These are phyloP conservation scores for Yamagishiella unicocca DNA, from an alignment of 139 green algal genomes.

Conservation along the genomic window DNA sequence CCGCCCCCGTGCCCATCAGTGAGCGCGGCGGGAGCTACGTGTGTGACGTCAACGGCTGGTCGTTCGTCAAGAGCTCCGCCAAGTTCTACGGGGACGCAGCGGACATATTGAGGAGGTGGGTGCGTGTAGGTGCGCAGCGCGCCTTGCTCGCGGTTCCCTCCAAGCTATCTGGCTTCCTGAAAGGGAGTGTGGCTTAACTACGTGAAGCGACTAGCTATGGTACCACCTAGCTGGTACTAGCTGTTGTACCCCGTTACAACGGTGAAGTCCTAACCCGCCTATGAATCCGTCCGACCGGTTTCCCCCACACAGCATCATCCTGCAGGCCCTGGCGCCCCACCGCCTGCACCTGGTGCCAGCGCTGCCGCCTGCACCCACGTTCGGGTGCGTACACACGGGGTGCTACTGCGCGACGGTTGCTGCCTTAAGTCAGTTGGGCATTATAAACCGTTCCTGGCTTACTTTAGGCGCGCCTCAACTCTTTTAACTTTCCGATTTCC, in stretches of 20 bases:
- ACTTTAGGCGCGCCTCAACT: background rate
- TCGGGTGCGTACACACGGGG: slow-evolving; percentile 10
- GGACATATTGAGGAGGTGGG: slow-evolving; percentile 62
- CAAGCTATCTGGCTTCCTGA: no score
- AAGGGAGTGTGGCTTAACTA: no score
- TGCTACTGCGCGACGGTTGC: no score
- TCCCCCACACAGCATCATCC: slow-evolving; percentile 73
- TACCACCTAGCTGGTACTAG: no score
- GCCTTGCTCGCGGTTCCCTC: no score
- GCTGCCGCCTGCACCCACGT: slow-evolving; percentile 45
- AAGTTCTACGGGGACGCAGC: slow-evolving; percentile 97
- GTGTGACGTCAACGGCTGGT: slow-evolving; percentile 99
- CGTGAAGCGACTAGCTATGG: no score
- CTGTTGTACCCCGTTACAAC: no score
- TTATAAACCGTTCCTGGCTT: background rate
- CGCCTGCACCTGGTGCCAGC: slow-evolving; percentile 63
- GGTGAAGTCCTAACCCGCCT: no score
- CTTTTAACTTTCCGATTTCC: background rate
- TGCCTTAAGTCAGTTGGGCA: no score
- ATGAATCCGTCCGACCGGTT: no score
- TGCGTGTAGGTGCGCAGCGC: background rate
- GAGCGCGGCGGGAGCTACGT: slow-evolving; percentile 81
- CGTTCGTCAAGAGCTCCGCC: slow-evolving; percentile 97
- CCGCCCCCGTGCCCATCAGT: background rate
- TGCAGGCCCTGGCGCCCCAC: slow-evolving; percentile 83